Base-by-base conservation (phyloP, 352 stramenopile species). In the Phytophthora pinifolia region DNA sequence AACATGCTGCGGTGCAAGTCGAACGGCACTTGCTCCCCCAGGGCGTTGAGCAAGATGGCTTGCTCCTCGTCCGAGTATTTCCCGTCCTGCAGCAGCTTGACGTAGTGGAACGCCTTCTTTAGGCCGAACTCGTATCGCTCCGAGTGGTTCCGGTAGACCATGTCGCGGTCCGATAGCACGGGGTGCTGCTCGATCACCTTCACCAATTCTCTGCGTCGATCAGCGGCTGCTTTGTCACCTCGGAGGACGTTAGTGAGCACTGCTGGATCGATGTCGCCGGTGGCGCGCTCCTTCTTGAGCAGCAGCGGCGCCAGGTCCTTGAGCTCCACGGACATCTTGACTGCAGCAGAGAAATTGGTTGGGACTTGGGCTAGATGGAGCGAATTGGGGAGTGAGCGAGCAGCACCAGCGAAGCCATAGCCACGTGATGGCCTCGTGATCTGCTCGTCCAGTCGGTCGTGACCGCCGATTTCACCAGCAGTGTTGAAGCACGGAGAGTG, bases 1-100 rank as follows among this genome's bases (percentile, higher is more conserved):
- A 65, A 65, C 58, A 65, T 65, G 38, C 22, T 31, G 30, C 17
- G n/a, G 27, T 62, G 58, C 14, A 66, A 31, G 8, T 66, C 43
- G 14, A 66, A 39, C 9, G 17, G 17, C 7, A 61, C 10, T 7
- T 31, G 44, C 18, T 65, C 57, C 1, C 50, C 50, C 12, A 66
- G 25, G 1, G 52, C 51, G 6, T 9, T 13, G 12, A 53, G 51
- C 52, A 62, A 7, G 13, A 58, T 58, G 6, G 27, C 6, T 13
- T 67, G 59, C 9, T 62, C 59, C 6, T 47, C 3, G 46, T 62
- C 33, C 5, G 15, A 7, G 18, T 37, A 39, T 7, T 34, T 17
- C 13, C 15, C n/a, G 3, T 56, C 18, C 6, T 62, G 30, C 1
- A 67, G 30, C 4, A 65, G 33, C 17, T 57, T n/a, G 9, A 62